Evolutionary conservation across 208 protist species (phyloP).

Genomic region (Phytomonas francai): DNA sequence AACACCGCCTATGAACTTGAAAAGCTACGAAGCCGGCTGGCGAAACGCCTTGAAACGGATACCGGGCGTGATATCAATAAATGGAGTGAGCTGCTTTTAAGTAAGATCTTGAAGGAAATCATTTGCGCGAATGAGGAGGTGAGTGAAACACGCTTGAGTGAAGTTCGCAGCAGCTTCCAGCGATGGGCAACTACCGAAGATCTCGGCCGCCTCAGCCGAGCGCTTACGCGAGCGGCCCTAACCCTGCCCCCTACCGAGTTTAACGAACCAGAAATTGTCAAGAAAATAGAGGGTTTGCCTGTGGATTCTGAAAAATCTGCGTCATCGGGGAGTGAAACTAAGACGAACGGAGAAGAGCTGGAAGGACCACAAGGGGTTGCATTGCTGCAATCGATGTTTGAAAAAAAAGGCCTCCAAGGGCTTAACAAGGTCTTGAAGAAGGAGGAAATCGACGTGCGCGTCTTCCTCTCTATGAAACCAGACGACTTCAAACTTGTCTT

Average conservation of each 20-base stretch:
- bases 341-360: not conserved
- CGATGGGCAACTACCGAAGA: not conserved
- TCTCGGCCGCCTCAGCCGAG: slow-evolving; percentile 20
- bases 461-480: slow-evolving; percentile 74
- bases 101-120: slow-evolving; percentile 38
- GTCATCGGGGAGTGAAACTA: not conserved
- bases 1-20: slow-evolving; percentile 33
- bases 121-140: slow-evolving; percentile 10
- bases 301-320: not conserved
- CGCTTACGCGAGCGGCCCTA: slow-evolving; percentile 36
- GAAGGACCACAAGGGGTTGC: slow-evolving; percentile 20
- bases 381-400: slow-evolving; percentile 46
- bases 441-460: slow-evolving; percentile 72
- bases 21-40: slow-evolving; percentile 57
- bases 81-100: slow-evolving; percentile 38
- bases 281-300: not conserved
- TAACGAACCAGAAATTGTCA: not conserved
- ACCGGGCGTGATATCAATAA: slow-evolving; percentile 33
- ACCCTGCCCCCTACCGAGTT: slow-evolving; percentile 27
- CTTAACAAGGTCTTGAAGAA: slow-evolving; percentile 30
- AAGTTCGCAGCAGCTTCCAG: not conserved
- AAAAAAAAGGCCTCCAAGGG: slow-evolving; percentile 48
- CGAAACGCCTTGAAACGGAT: slow-evolving; percentile 47
- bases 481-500: slow-evolving; percentile 68
- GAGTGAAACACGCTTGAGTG: not conserved